Percentiles rank a stretch among this genome's conserved stretches.
phyloP scores from a whole-genome alignment of 192 early-diverging fungal genomes.

The Cladochytrium replicatum region DNA sequence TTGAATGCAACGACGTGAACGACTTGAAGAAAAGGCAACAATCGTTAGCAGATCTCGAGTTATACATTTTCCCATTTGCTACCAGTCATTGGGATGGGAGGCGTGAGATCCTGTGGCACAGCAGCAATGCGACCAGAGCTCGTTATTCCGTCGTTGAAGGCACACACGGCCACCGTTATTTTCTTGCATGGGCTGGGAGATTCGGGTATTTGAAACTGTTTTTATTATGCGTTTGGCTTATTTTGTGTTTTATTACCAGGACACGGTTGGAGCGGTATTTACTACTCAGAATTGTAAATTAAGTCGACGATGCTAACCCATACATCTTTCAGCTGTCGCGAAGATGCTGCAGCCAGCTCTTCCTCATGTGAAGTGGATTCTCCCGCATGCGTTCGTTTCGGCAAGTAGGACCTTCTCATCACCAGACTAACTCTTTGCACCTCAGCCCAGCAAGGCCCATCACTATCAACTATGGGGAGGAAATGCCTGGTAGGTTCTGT shows the following conservation, averaged over 20 bases:
- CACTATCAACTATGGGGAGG: slow-evolving; percentile 70
- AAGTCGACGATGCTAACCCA: background rate
- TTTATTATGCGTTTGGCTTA: too few relatives aligned
- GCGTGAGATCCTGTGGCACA: too few relatives aligned
- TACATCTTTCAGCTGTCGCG: slow-evolving; percentile 14
- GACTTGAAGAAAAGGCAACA: too few relatives aligned
- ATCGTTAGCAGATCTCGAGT: too few relatives aligned
- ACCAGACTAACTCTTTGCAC: background rate
- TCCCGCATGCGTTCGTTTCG: slow-evolving; percentile 65
- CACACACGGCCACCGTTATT: slow-evolving; percentile 76
- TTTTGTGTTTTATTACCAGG: too few relatives aligned
- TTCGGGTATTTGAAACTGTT: too few relatives aligned
- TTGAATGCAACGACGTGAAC: too few relatives aligned
- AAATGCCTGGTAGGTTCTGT: slow-evolving; percentile 73
- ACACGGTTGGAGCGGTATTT: slow-evolving; percentile 32
- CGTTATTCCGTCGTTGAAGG: too few relatives aligned
- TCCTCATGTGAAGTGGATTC: slow-evolving; percentile 82
- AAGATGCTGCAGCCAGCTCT: slow-evolving; percentile 42
- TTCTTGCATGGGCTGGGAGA: slow-evolving; percentile 76
- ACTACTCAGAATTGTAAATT: too few relatives aligned
- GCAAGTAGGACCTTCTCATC: background rate
- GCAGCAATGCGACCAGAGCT: too few relatives aligned
- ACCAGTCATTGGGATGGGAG: too few relatives aligned
- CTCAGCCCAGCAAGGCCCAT: slow-evolving; percentile 25
- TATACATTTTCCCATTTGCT: too few relatives aligned